phyloP scores from a whole-genome alignment of 23 red algal species.

The Gracilaria caudata region DNA sequence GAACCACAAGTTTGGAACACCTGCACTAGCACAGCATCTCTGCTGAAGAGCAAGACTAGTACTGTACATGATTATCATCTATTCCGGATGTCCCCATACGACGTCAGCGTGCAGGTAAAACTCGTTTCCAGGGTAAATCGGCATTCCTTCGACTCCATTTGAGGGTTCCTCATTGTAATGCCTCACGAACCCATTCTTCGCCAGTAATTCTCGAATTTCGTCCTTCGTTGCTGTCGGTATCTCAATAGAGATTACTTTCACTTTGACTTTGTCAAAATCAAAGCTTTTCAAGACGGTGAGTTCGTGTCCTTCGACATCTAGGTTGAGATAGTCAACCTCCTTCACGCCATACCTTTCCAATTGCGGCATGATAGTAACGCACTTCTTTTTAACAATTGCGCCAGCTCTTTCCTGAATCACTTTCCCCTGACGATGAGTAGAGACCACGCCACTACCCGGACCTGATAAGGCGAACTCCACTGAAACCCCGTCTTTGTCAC shows the following conservation, averaged over 20 bases:
- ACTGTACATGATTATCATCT: neutral
- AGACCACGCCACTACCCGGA: constrained; percentile 45
- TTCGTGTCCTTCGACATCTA: constrained; percentile 79
- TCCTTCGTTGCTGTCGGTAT: neutral
- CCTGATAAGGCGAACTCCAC: constrained; percentile 60
- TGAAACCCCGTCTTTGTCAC: constrained; percentile 42
- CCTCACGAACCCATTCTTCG: constrained; percentile 45
- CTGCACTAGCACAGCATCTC: neutral
- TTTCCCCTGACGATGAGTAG: constrained; percentile 50
- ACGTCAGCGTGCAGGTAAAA: constrained; percentile 54
- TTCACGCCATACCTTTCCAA: constrained; percentile 47
- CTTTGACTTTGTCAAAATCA: constrained; percentile 57
- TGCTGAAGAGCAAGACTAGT: neutral
- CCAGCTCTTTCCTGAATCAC: constrained; percentile 13
- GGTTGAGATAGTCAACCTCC: constrained; percentile 60
- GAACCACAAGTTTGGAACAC: neutral
- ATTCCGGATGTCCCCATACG: constrained; percentile 47
- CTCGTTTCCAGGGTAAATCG: constrained; percentile 30
- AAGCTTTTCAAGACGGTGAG: constrained; percentile 54
- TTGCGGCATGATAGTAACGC: constrained; percentile 34
- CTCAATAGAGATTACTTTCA: constrained; percentile 76
- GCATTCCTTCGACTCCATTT: constrained; percentile 10
- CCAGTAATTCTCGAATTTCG: constrained; percentile 51
- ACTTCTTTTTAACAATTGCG: constrained; percentile 29
- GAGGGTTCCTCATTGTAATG: constrained; percentile 15